A percentile compares a stretch with the other conserved stretches of the same genome.
phyloP scores from a whole-genome alignment of 805 yeast species.

The Candida michaelii region DNA sequence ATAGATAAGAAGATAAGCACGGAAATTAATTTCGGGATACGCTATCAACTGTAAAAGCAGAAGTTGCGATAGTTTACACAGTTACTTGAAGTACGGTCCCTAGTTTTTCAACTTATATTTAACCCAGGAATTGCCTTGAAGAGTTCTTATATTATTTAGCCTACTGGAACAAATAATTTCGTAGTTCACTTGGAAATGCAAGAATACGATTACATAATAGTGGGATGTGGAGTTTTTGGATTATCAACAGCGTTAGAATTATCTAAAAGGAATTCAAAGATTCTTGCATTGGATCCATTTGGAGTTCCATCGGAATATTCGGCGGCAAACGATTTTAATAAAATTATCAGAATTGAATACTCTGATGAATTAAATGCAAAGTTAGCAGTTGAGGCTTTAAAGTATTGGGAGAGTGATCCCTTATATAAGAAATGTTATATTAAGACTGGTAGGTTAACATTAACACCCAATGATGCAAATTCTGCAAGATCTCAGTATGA shows the following conservation, averaged over 20 bases:
- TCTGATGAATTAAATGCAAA: conserved; percentile 24
- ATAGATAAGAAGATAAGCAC: not conserved
- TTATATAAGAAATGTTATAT: conserved; percentile 24
- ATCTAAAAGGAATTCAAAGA: conserved; percentile 27
- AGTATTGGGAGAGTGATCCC: conserved; percentile 38
- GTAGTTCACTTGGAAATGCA: too few species aligned
- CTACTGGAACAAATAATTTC: too few species aligned
- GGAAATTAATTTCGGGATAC: not conserved
- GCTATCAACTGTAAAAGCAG: not conserved
- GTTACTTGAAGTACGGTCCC: not conserved
- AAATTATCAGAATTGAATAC: conserved; percentile 23
- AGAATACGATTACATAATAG: conserved; percentile 8
- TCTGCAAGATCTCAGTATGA: conserved; percentile 15
- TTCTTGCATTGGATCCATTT: conserved; percentile 19
- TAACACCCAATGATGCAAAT: conserved; percentile 12
- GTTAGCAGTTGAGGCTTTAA: conserved; percentile 35
- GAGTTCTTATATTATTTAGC: too few species aligned
- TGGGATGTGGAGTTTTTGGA: conserved; percentile 52
- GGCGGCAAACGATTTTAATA: conserved; percentile 41
- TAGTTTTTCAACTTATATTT: too few species aligned
- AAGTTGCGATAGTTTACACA: not conserved
- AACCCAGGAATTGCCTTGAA: too few species aligned
- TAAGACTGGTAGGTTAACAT: conserved; percentile 16
- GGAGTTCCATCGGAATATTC: conserved; percentile 35
- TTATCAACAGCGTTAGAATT: conserved; percentile 44